Percentiles rank a stretch among this genome's conserved stretches.
These are phyloP conservation scores for Fagus crenata DNA, from an alignment of 306 rosid species.

Conservation along the genomic window DNA sequence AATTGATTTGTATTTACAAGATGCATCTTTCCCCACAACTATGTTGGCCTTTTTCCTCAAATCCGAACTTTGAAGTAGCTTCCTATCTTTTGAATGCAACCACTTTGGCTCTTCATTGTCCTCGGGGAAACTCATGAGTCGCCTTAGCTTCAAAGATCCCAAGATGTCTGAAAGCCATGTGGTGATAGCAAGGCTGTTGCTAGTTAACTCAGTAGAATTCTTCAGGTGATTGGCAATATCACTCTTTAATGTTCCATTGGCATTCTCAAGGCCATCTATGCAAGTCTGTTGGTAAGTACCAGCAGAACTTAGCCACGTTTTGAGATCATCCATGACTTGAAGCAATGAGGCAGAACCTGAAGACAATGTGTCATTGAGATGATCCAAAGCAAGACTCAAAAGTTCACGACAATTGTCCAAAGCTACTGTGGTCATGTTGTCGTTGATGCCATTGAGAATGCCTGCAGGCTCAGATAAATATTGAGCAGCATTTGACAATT, in stretches of 20 bases:
- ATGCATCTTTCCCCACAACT: constrained; percentile 54
- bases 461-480: constrained; percentile 35
- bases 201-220: constrained; percentile 59
- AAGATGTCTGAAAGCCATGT: constrained; percentile 45
- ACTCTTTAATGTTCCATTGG: constrained; percentile 20
- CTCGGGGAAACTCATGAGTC: constrained; percentile 29
- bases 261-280: constrained; percentile 54
- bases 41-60: constrained; percentile 41
- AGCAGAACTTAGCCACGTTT: constrained; percentile 78
- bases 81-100: constrained; percentile 32
- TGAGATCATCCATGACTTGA: constrained; percentile 53
- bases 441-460: constrained; percentile 21
- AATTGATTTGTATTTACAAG: constrained; percentile 55
- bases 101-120: constrained; percentile 32
- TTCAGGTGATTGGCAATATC: constrained; percentile 36
- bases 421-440: constrained; percentile 36
- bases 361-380: constrained; percentile 46
- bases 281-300: constrained; percentile 74
- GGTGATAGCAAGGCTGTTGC: constrained; percentile 77
- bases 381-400: constrained; percentile 59
- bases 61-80: constrained; percentile 27
- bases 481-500: constrained; percentile 39
- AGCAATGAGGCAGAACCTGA: constrained; percentile 32
- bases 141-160: constrained; percentile 33
- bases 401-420: constrained; percentile 54